Evolutionary conservation across 2,329 filamentous ascomycete species (phyloP), one percentile per base, ranked within the genome.

Genomic region (Xylaria arbuscula): DNA sequence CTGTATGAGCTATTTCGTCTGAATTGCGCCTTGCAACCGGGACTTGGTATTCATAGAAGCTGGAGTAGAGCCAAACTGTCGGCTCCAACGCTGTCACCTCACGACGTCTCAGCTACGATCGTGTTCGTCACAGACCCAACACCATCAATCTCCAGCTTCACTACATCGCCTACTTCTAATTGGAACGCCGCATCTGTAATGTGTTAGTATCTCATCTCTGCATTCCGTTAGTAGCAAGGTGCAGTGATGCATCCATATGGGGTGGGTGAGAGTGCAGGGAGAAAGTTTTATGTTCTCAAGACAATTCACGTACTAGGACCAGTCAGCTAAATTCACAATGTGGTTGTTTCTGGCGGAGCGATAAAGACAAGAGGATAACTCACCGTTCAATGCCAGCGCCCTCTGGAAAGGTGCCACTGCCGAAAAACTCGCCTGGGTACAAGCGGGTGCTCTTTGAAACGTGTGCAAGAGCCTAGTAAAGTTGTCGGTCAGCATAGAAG

Each of bases 391-490:
- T 72, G 7, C 75, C 75, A n/a, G 74, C 73, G 19, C 75, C 75
- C 8, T 48, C 22, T 1, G 74, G 72, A 32, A 76, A 73, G 9
- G 75, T 76, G 1, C 75, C 75, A 36, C 72, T 72, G 17, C 74
- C 75, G 42, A 76, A 76, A 57, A 76, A 74, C 59, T 76, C 75
- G 40, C 75, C 75, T 7, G 74, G 72, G 19, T 76, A 74, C 36
- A 76, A 63, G 47, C 65, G 66, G 3, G 75, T 76, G 32, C 68
- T 58, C 53, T 67, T 67, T 10, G 75, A 76, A 0, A 70, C 71
- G 47, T 76, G 73, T 28, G 71, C 66, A 15, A 76, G 58, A 22
- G 75, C 71, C 71, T 72, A 38, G 2, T n/a, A 28, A 47, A 50
- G 3, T 10, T 10, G 4, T 28, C 3, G 28, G 19, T 62, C 24